Evolutionary conservation across 495 filamentous ascomycete species (phyloP).

Genomic region (Penicillium diatomitis): DNA sequence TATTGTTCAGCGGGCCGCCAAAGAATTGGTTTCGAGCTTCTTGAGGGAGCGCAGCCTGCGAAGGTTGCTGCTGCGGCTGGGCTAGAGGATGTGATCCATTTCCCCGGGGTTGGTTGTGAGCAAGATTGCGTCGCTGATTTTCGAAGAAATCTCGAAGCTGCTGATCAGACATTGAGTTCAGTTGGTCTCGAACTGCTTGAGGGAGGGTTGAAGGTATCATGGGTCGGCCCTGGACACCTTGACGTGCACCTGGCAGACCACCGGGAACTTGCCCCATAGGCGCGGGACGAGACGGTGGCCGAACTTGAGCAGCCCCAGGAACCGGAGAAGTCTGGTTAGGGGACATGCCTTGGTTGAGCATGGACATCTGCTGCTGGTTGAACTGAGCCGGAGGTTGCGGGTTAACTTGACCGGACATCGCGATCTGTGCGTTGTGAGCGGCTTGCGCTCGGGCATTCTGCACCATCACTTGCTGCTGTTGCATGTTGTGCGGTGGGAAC

Average conservation of each 20-base stretch:
- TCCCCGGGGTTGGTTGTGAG: slow-evolving; percentile 9
- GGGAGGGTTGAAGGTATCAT: slow-evolving; percentile 29
- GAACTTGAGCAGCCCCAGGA: slow-evolving; percentile 28
- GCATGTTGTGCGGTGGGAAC: slow-evolving; percentile 34
- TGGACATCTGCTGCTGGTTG: slow-evolving; percentile 47
- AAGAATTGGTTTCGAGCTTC: slow-evolving; percentile 29
- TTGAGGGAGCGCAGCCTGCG: slow-evolving; percentile 21
- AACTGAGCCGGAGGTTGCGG: slow-evolving; percentile 31
- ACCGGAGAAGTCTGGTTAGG: slow-evolving; percentile 38
- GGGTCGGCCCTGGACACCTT: slow-evolving; percentile 26
- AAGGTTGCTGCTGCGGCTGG: slow-evolving; percentile 10
- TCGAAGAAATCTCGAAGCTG: slow-evolving; percentile 27
- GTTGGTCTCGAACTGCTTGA: slow-evolving; percentile 25
- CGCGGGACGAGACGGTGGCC: slow-evolving; percentile 29
- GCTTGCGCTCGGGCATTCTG: slow-evolving; percentile 32
- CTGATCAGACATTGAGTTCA: slow-evolving; percentile 25
- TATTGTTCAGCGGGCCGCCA: slow-evolving; percentile 29
- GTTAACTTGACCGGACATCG: slow-evolving; percentile 29
- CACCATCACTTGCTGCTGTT: slow-evolving; percentile 7
- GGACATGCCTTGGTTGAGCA: slow-evolving; percentile 50
- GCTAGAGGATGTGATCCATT: slow-evolving; percentile 6
- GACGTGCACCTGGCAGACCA: slow-evolving; percentile 21
- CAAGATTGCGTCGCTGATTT: slow-evolving; percentile 25
- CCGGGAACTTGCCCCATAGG: slow-evolving; percentile 24
- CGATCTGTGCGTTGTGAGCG: slow-evolving; percentile 42